These are phyloP conservation scores for Phyllosticta citrichinensis DNA, from an alignment of 2,329 filamentous ascomycete genomes.

Conservation along the genomic window DNA sequence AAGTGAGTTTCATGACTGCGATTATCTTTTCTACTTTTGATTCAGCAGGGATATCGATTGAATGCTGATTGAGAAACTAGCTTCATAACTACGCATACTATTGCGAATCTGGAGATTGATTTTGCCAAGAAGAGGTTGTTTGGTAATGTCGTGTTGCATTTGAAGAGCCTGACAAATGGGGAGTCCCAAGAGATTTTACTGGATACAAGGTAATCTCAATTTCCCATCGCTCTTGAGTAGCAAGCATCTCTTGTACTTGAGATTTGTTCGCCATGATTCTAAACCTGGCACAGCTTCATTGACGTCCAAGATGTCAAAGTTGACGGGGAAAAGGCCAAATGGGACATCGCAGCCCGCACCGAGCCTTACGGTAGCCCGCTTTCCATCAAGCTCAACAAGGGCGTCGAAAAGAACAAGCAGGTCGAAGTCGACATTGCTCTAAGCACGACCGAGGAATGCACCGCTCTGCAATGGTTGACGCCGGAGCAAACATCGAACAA, in stretches of 20 bases:
- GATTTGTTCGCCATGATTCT: background rate
- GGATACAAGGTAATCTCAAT: slow-evolving; percentile 54
- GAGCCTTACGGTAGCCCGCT: slow-evolving; percentile 69
- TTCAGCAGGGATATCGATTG: background rate
- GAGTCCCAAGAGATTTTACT: slow-evolving; percentile 64
- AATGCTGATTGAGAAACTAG: background rate
- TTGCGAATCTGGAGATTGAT: slow-evolving; percentile 69
- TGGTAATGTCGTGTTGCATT: slow-evolving; percentile 64
- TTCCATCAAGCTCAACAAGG: slow-evolving; percentile 45
- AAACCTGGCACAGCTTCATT: slow-evolving; percentile 45
- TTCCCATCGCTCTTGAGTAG: background rate
- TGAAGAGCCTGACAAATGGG: slow-evolving; percentile 67
- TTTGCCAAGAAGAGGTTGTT: slow-evolving; percentile 69
- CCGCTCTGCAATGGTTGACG: slow-evolving; percentile 89
- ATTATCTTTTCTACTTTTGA: background rate
- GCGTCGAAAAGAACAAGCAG: slow-evolving; percentile 35
- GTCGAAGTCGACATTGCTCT: slow-evolving; percentile 53
- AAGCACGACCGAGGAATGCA: slow-evolving; percentile 78
- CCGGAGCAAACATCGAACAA: slow-evolving; percentile 91
- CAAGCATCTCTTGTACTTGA: background rate
- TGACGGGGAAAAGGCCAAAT: slow-evolving; percentile 54
- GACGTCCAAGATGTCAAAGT: slow-evolving; percentile 63
- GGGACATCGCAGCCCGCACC: slow-evolving; percentile 57
- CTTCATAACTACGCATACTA: slow-evolving; percentile 77
- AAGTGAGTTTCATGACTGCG: slow-evolving; percentile 26